Base-by-base conservation (phyloP, 2,329 filamentous ascomycete species). In the Ophiostoma ulmi region DNA sequence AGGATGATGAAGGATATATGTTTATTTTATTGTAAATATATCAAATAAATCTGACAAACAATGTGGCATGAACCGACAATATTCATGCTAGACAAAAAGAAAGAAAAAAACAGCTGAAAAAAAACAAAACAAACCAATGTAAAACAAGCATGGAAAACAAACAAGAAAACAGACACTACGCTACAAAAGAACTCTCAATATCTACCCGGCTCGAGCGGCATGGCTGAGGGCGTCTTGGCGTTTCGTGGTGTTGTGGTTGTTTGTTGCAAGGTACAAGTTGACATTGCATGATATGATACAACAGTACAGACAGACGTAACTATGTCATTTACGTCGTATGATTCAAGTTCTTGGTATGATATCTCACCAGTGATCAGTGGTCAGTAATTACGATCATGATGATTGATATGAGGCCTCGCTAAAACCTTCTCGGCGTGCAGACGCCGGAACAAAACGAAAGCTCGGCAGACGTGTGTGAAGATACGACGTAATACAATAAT, bases 201-300 rank as follows among this genome's bases (percentile, higher is more conserved):
- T 31, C n/a, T 58, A 58, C 7, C 52, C 52, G 52, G 52, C 52
- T 58, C 52, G 52, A 58, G 52, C 52, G 52, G 52, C 52, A 58
- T 58, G 52, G 52, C 52, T 58, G 52, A 31, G n/a, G 52, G n/a
- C n/a, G 52, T 26, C 52, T 58, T 58, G 52, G 52, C 52, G 52
- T 58, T 58, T 26, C 52, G 52, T 58, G n/a, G 52, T 58, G 52
- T 48, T 48, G 22, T 14, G n/a, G 52, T 58, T 55, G 52, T 58
- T 58, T 58, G 52, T 58, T 26, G n/a, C 52, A 58, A 58, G 22
- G 52, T 58, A 58, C 52, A 31, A 31, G 31, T 31, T 22, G n/a
- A 58, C 52, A 44, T 11, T 41, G 5, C 39, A 58, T 58, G 52
- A 58, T 26, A 58, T 58, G 52, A 58, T 58, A 17, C 44, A 48